phyloP scores from a whole-genome alignment of 2,329 filamentous ascomycete genomes.

The Herpomyces periplanetae region DNA sequence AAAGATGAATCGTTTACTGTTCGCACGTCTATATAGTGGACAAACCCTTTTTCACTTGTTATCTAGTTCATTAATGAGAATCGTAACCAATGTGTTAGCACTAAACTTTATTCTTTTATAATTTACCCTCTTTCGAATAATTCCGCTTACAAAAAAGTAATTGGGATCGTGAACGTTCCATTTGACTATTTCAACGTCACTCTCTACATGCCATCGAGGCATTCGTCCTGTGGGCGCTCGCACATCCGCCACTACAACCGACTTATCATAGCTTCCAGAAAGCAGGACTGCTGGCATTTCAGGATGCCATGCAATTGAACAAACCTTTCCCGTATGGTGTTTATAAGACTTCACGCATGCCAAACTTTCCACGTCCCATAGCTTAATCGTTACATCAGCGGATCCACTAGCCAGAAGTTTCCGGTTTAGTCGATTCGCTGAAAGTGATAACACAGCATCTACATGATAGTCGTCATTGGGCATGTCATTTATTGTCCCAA shows the following conservation, averaged over 20 bases:
- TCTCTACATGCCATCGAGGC: slow-evolving; percentile 67
- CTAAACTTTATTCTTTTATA: slow-evolving; percentile 4
- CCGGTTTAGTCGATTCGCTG: slow-evolving; percentile 65
- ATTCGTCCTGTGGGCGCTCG: slow-evolving; percentile 44
- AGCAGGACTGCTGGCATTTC: slow-evolving; percentile 53
- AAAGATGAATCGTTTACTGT: slow-evolving; percentile 28
- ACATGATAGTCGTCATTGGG: slow-evolving; percentile 73
- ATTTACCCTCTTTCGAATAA: not conserved
- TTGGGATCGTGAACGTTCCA: slow-evolving; percentile 83
- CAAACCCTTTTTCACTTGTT: slow-evolving; percentile 56
- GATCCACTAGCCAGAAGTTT: slow-evolving; percentile 82
- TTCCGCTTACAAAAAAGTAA: slow-evolving; percentile 34
- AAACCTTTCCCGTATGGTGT: slow-evolving; percentile 91
- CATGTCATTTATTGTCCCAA: too few species aligned
- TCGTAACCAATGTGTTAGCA: too few species aligned
- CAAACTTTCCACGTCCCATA: slow-evolving; percentile 77
- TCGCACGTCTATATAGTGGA: slow-evolving; percentile 68
- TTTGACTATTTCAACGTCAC: slow-evolving; percentile 59
- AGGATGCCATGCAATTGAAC: slow-evolving; percentile 71
- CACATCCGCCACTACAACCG: slow-evolving; percentile 82
- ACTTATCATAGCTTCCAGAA: slow-evolving; percentile 77
- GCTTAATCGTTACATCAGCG: slow-evolving; percentile 80
- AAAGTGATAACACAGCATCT: slow-evolving; percentile 58
- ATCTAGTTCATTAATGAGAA: too few species aligned
- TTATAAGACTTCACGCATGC: slow-evolving; percentile 82